Percentiles rank a stretch among this genome's conserved stretches.
phyloP scores from a whole-genome alignment of 1,284 basidiomycete genomes.

The Puccinia brachypodii region DNA sequence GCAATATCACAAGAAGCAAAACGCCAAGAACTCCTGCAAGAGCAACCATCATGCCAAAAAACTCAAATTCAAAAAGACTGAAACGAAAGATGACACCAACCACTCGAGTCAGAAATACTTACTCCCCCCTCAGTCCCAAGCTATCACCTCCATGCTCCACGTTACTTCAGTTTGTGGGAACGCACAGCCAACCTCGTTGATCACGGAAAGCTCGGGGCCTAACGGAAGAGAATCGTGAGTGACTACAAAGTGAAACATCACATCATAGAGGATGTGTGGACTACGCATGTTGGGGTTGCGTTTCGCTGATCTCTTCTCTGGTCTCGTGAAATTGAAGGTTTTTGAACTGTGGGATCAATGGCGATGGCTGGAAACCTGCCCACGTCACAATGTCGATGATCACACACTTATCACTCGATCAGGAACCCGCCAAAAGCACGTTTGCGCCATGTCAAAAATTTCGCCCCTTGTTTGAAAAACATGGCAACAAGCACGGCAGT shows the following conservation, averaged over 20 bases:
- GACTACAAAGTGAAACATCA: background rate
- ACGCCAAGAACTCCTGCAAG: background rate
- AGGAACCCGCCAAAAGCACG: slow-evolving; percentile 40
- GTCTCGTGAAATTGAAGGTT: background rate
- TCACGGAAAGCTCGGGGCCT: slow-evolving; percentile 20
- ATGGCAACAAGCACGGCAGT: slow-evolving; percentile 18
- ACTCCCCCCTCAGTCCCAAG: background rate
- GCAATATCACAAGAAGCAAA: slow-evolving; percentile 4
- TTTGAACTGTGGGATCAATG: slow-evolving; percentile 32
- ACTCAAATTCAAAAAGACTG: background rate
- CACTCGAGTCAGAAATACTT: background rate
- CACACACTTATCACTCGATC: slow-evolving; percentile 10
- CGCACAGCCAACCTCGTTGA: slow-evolving; percentile 6
- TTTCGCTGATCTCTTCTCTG: background rate
- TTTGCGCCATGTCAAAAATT: slow-evolving; percentile 35
- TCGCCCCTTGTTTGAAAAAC: slow-evolving; percentile 32
- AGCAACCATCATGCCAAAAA: background rate
- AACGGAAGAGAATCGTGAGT: slow-evolving; percentile 27
- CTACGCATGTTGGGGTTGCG: background rate
- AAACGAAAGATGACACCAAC: background rate
- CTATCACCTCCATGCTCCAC: background rate
- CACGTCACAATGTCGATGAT: slow-evolving; percentile 29
- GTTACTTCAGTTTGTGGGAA: slow-evolving; percentile 10
- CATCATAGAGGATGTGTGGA: background rate
- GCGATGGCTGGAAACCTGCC: slow-evolving; percentile 29